A percentile compares a stretch with the other conserved stretches of the same genome.
phyloP scores from a whole-genome alignment of 768 basidiomycete genomes.

The Butyriboletus loyo region DNA sequence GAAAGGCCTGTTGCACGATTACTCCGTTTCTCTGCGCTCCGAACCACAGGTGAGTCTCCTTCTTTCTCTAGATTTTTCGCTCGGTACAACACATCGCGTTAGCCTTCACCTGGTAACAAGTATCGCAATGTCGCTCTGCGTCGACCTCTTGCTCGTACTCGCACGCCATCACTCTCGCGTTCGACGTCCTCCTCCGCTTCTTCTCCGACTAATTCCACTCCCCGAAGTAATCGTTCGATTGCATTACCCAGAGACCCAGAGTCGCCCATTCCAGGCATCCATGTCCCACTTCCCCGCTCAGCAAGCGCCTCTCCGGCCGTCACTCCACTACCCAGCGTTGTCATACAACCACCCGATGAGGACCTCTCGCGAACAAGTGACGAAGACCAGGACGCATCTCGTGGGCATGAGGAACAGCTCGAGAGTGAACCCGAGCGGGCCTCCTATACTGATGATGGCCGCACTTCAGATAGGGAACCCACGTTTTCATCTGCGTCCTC shows the following conservation, averaged over 20 bases:
- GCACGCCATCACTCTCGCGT: constrained; percentile 66
- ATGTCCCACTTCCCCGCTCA: constrained; percentile 53
- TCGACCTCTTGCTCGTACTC: constrained; percentile 46
- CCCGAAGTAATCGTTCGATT: constrained; percentile 51
- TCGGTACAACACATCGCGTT: background rate
- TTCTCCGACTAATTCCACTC: constrained; percentile 63
- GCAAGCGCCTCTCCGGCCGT: constrained; percentile 48
- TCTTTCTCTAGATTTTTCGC: background rate
- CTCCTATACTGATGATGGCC: constrained; percentile 25
- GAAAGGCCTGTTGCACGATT: constrained; percentile 45
- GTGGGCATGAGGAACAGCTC: constrained; percentile 2
- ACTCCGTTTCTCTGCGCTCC: constrained; percentile 56
- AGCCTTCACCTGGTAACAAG: constrained; percentile 63
- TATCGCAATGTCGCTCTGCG: constrained; percentile 63
- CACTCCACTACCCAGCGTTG: constrained; percentile 22
- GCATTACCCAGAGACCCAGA: constrained; percentile 37
- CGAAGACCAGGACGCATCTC: constrained; percentile 9
- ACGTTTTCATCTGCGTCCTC: constrained; percentile 72
- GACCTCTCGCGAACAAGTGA: constrained; percentile 11
- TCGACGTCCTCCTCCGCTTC: constrained; percentile 52
- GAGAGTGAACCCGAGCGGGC: constrained; percentile 24
- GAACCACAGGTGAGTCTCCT: constrained; percentile 51
- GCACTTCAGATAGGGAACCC: constrained; percentile 43
- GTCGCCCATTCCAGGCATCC: constrained; percentile 47
- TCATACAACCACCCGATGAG: constrained; percentile 22